These are phyloP conservation scores for Gossypium herbaceum DNA, from an alignment of 345 rosid genomes.

Conservation along the genomic window DNA sequence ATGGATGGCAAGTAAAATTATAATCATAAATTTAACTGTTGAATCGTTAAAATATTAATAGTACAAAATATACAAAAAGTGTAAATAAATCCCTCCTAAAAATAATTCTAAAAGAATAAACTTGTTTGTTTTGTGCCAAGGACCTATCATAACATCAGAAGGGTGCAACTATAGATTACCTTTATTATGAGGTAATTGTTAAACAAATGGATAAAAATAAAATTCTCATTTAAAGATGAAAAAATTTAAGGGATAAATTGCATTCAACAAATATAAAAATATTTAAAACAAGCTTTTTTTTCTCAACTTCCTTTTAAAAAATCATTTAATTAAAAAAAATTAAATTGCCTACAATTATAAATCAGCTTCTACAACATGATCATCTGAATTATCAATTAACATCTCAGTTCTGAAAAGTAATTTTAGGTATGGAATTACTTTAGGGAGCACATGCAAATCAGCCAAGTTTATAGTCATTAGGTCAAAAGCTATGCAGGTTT, in stretches of 20 bases:
- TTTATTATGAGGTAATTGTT: not conserved
- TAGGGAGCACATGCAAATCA: slow-evolving; percentile 69
- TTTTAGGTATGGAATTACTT: slow-evolving; percentile 74
- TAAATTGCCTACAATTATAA: not conserved
- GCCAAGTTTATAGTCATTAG: slow-evolving; percentile 91
- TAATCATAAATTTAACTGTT: too few relatives aligned
- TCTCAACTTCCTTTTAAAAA: not conserved
- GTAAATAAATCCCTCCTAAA: too few relatives aligned
- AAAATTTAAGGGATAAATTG: not conserved
- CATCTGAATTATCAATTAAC: slow-evolving; percentile 54
- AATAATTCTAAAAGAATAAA: too few relatives aligned
- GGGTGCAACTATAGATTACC: not conserved
- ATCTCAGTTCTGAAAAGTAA: slow-evolving; percentile 72
- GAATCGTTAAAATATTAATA: too few relatives aligned
- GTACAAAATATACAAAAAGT: too few relatives aligned
- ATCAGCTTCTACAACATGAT: slow-evolving; percentile 25
- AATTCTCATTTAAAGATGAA: not conserved
- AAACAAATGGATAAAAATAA: not conserved
- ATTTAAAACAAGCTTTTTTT: not conserved
- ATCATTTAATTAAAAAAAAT: not conserved
- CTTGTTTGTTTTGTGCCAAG: too few relatives aligned
- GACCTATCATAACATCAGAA: too few relatives aligned
- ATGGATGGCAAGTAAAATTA: too few relatives aligned
- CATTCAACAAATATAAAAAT: not conserved
- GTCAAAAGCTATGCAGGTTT: slow-evolving; percentile 86